Percentiles rank a stretch among this genome's conserved stretches.
Evolutionary conservation across 2,329 filamentous ascomycete genomes (phyloP).

Genomic region (Epichloe elymi): DNA sequence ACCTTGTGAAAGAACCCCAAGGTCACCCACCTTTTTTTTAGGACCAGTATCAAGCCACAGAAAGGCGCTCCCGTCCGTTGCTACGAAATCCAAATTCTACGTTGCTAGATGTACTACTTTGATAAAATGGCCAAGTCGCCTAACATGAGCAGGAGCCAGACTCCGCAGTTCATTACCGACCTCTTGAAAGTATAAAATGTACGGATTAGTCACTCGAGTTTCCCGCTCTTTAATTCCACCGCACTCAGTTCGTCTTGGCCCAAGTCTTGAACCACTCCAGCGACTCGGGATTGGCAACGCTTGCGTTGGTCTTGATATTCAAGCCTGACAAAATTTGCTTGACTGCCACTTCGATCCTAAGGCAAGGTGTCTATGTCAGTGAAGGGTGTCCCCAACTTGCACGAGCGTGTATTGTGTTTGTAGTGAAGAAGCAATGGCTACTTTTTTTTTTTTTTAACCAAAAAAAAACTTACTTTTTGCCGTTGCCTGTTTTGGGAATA

Average conservation of each 20-base stretch:
- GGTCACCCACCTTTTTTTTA: too few relatives aligned
- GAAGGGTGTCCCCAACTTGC: not conserved
- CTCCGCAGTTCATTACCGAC: too few relatives aligned
- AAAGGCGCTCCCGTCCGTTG: too few relatives aligned
- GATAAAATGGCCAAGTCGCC: too few relatives aligned
- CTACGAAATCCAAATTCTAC: too few relatives aligned
- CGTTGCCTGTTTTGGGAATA: slow-evolving; percentile 85
- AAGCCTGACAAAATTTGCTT: slow-evolving; percentile 90
- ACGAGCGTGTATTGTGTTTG: not conserved
- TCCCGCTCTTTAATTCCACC: not conserved
- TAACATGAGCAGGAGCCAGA: not conserved
- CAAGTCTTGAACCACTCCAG: slow-evolving; percentile 79
- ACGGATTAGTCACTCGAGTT: not conserved
- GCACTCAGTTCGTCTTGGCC: slow-evolving; percentile 39
- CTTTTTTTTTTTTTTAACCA: too few relatives aligned
- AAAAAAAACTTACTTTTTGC: slow-evolving; percentile 66
- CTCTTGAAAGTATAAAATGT: not conserved
- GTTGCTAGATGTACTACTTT: too few relatives aligned
- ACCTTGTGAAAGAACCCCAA: too few relatives aligned
- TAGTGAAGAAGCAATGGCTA: not conserved
- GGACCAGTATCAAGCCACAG: too few relatives aligned
- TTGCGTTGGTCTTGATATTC: slow-evolving; percentile 77
- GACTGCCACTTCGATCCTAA: slow-evolving; percentile 79
- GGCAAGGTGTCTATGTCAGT: slow-evolving; percentile 6
- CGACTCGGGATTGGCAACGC: slow-evolving; percentile 83